phyloP scores from a whole-genome alignment of 2,329 filamentous ascomycete genomes.

The Pseudocercospora eumusae region DNA sequence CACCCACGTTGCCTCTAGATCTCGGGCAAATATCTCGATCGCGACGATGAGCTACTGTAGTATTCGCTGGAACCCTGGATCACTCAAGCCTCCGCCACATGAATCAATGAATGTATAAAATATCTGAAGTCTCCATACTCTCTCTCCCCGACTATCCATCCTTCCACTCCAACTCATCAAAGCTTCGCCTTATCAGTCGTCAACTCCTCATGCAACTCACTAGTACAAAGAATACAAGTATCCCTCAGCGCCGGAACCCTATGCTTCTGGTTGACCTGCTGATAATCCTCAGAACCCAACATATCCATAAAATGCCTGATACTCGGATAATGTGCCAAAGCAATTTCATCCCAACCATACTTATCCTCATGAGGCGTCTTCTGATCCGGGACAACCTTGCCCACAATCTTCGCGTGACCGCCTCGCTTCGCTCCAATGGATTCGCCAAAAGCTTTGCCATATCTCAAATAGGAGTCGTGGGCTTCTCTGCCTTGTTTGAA shows the following conservation, averaged over 20 bases:
- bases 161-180: conserved; percentile 14
- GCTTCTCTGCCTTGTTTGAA: conserved; percentile 53
- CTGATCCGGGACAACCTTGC: conserved; percentile 53
- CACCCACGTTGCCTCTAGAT: no score
- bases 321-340: conserved; percentile 65
- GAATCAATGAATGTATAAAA: background rate
- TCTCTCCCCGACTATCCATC: background rate
- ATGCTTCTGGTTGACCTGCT: conserved; percentile 57
- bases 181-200: conserved; percentile 25
- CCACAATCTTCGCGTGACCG: conserved; percentile 63
- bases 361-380: conserved; percentile 31
- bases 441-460: conserved; percentile 57
- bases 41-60: no score
- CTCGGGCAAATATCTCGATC: no score
- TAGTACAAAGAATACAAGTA: conserved; percentile 43
- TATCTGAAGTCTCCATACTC: background rate
- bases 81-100: background rate
- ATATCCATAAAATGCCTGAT: conserved; percentile 65
- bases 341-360: conserved; percentile 62
- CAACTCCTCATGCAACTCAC: conserved; percentile 38
- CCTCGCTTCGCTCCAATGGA: conserved; percentile 55
- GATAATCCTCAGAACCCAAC: conserved; percentile 60
- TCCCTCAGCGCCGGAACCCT: conserved; percentile 48
- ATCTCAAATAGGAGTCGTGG: conserved; percentile 58
- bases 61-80: background rate